phyloP scores from a whole-genome alignment of 805 yeast genomes.

The Ogataea paradorogensis region DNA sequence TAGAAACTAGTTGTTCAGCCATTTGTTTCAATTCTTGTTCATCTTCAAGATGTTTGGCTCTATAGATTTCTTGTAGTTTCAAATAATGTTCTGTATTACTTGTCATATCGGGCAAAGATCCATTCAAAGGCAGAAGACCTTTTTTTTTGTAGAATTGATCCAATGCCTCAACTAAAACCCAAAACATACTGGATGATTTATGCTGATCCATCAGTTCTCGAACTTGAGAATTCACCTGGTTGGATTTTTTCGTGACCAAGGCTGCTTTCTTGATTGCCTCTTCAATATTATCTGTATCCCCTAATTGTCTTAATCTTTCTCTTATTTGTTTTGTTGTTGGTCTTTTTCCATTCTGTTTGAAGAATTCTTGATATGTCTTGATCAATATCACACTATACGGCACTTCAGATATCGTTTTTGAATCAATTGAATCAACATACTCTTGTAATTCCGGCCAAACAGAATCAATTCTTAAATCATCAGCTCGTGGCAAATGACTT shows the following conservation, averaged over 20 bases:
- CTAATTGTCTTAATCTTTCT: slow-evolving; percentile 9
- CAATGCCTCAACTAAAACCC: slow-evolving; percentile 61
- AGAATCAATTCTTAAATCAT: slow-evolving; percentile 61
- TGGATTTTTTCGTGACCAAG: slow-evolving; percentile 39
- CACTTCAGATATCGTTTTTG: slow-evolving; percentile 52
- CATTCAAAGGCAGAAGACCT: slow-evolving; percentile 62
- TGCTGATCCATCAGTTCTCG: slow-evolving; percentile 21
- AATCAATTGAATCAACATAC: slow-evolving; percentile 49
- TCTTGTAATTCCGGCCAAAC: slow-evolving; percentile 71
- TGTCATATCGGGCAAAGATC: slow-evolving; percentile 85
- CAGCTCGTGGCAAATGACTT: slow-evolving; percentile 59
- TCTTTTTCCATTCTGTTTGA: slow-evolving; percentile 16
- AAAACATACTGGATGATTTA: slow-evolving; percentile 43
- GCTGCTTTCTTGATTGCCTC: slow-evolving; percentile 41
- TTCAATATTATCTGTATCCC: slow-evolving; percentile 36
- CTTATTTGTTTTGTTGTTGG: slow-evolving; percentile 26
- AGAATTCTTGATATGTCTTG: slow-evolving; percentile 49
- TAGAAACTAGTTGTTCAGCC: slow-evolving; percentile 28
- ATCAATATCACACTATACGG: slow-evolving; percentile 67
- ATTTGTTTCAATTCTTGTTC: slow-evolving; percentile 34
- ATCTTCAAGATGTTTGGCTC: slow-evolving; percentile 53
- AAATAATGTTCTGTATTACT: slow-evolving; percentile 66
- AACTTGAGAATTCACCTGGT: slow-evolving; percentile 31
- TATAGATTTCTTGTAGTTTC: slow-evolving; percentile 54
- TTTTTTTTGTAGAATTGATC: slow-evolving; percentile 43